Base-by-base conservation (phyloP, 768 basidiomycete species). In the Leccinum fibrillosum region DNA sequence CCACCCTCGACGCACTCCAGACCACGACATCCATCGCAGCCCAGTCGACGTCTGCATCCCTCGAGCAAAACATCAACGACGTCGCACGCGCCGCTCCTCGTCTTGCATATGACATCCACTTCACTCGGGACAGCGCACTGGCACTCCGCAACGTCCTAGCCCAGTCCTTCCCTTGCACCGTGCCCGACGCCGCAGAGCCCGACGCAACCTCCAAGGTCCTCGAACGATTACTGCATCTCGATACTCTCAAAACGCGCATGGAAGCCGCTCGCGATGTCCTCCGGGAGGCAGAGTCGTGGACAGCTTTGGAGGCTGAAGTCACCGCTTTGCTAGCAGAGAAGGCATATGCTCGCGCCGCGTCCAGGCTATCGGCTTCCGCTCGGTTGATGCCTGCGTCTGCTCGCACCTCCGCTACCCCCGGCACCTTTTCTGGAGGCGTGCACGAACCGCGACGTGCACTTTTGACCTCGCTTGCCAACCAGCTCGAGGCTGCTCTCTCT, bases 231-330 rank as follows among this genome's bases (percentile, higher is more conserved):
- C 84, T 86, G 54, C 78, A 86, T 47, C 80, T 98, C 42, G 94
- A 98, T 72, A 84, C 82, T 10, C 81, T 94, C 28, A 97, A 94
- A 69, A 77, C 77, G 23, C 80, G 89, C 21, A 94, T 99, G 92
- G 93, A 94, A 69, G 86, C 86, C 0, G 83, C 93, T 1, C 80
- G 94, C 34, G 93, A 93, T 61, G 94, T 98, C 17, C 75, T 98
- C 35, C 85, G 88, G 25, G 96, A 98, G 69, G 95, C 97, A 12
- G 95, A 98, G 77, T 92, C 89, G 63, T 99, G 97, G 97, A 91
- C 89, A 57, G 92, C 92, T 2, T 81, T 99, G 49, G 97, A 98
- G 71, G 81, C 89, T 35, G 97, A 99, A 74, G 89, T 97, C 49
- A 91, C 90, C 0, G 79, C 88, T 2, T 81, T 96, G n/a, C 80